Base-by-base conservation (phyloP, 805 yeast species). In the Metschnikowia proteae region DNA sequence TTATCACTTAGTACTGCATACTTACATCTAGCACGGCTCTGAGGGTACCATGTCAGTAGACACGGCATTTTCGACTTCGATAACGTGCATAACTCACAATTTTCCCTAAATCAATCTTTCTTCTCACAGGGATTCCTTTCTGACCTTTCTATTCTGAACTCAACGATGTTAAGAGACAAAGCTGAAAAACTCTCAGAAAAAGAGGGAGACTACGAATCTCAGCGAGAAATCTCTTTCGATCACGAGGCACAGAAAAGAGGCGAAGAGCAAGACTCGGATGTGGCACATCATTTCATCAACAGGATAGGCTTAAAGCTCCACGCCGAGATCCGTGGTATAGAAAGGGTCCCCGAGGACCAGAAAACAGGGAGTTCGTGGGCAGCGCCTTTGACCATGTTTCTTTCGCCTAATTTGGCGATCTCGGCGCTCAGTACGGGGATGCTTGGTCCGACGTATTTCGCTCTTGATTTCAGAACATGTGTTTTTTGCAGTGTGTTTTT, bases 281-380 rank as follows among this genome's bases (percentile, higher is more conserved):
- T 34, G 26, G 45, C 49, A n/a, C 26, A 43, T 11, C 45, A 55
- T 42, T 48, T 62, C 42, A 47, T 64, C 30, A 60, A 64, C 46
- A 59, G 51, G 45, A 45, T 62, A 4, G 68, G 66, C 1, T 46
- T 61, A 13, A 51, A 53, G 40, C 53, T 61, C 27, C 61, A 62
- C 32, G 67, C 67, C 23, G 67, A 63, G 38, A 59, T 60, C 44
- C 57, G 67, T 49, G 68, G 68, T 13, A 48, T 64, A 5, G 60
- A 64, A 48, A 43, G 66, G 47, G 68, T 64, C 3, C 63, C 67
- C 2, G 67, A 63, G 32, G 56, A 56, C 23, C 39, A 59, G 45
- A 51, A 62, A 43, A 47, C 30, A 7, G 61, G 57, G 13, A 41
- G 38, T 2, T 50, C 55, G 6, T 57, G 61, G 48, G 44, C 54